Base-by-base conservation (phyloP, 345 rosid species). In the Heritiera littoralis region DNA sequence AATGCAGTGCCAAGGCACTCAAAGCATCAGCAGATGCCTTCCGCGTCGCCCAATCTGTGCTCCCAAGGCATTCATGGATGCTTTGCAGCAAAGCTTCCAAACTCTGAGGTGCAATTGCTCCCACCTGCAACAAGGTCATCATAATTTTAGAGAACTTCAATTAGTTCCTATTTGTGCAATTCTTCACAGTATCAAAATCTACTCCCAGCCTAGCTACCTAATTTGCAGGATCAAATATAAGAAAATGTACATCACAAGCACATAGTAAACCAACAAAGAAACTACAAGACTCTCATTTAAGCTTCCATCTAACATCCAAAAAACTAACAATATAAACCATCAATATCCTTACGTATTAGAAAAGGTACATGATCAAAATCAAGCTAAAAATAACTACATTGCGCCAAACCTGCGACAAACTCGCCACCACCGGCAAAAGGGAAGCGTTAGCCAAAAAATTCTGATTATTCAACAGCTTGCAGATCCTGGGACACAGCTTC, bases 1-100 rank as follows among this genome's bases (percentile, higher is more conserved):
- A 97, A 87, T 94, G 93, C 83, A 87, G 84, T 58, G 94, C 99
- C 78, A 97, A 69, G 73, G 95, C 83, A 86, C 65, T 88, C 81
- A 97, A 83, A 61, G 94, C 84, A 85, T 97, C 99, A 77, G 98
- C 94, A 71, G 98, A 97, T 79, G 99, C 98, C 82, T 97, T 97
- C 10, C 98, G 92, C 48, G 98, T 92, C 7, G 88, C 93, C 99
- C 99, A 97, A 88, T 97, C 99, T 79, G 98, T 75, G 89, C 92
- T 97, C 74, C 94, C 91, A 77, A 97, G 96, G 86, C 96, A 94
- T 18, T 91, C 98, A 68, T 91, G 95, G 75, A 94, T 93, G 79
- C 90, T 87, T 80, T 92, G 97, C 79, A 94, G 84, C 89, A 97
- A 86, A 28, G 92, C 78, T 20, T 92, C 97, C 82, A 97, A 83